Percentiles rank a stretch among this genome's conserved stretches.
Conservation (phyloP, 2,329 filamentous ascomycete genomes). For the Fusarium sp. region DNA sequence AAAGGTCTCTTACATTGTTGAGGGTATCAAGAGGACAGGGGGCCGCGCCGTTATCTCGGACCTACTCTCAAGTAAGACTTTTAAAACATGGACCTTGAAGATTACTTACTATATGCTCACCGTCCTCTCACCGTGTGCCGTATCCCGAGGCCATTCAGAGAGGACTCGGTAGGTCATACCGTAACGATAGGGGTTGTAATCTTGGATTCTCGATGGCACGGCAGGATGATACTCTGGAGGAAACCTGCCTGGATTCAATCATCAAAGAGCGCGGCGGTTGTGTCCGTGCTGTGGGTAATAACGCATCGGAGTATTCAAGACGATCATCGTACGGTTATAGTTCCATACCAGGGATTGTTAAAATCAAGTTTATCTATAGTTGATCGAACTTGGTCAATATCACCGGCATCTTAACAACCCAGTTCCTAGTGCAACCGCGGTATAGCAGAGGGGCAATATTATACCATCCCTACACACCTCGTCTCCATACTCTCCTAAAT, state of each 20-base stretch:
- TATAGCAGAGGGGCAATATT: conserved; percentile 12
- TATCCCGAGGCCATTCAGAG: background rate
- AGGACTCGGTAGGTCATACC: background rate
- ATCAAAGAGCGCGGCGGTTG: background rate
- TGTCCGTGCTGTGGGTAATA: conserved; percentile 9
- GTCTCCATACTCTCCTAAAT: conserved; percentile 13
- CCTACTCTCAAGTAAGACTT: background rate
- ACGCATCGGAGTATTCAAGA: conserved; percentile 18
- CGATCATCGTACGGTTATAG: background rate
- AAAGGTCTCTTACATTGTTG: background rate
- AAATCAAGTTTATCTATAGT: conserved; percentile 1
- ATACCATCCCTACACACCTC: conserved; percentile 12
- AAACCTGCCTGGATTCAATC: background rate
- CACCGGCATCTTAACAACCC: background rate
- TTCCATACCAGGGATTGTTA: background rate
- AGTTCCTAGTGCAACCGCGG: conserved; percentile 1
- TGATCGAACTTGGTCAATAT: background rate
- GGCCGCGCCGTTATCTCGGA: background rate
- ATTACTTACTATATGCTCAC: background rate
- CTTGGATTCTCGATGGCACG: conserved; percentile 1
- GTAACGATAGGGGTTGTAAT: background rate
- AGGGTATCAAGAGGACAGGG: background rate
- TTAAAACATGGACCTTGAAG: background rate
- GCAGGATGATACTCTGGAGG: conserved; percentile 5
- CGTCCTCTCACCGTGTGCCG: background rate